These are phyloP conservation scores for Blechomonas ayalai DNA, from an alignment of 208 protist genomes.

Conservation along the genomic window DNA sequence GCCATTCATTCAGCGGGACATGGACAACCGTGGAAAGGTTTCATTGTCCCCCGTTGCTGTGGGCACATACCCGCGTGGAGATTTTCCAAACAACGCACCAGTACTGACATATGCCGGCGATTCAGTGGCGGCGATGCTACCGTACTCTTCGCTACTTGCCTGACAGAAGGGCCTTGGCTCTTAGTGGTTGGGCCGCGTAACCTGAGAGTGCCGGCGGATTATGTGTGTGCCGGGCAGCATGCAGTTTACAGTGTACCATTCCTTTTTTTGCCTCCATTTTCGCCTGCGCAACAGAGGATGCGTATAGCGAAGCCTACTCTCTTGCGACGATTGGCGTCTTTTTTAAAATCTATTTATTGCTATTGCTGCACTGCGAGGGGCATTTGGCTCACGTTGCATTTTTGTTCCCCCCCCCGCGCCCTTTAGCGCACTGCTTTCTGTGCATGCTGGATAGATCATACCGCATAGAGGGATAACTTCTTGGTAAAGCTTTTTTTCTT, in stretches of 20 bases:
- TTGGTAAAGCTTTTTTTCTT: no score
- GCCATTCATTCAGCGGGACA: conserved; percentile 17
- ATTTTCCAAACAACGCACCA: not conserved
- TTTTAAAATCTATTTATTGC: no score
- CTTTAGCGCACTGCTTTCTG: no score
- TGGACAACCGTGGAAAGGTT: conserved; percentile 1
- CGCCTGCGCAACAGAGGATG: no score
- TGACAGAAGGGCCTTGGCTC: not conserved
- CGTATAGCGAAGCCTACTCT: no score
- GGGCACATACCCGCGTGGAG: conserved; percentile 9
- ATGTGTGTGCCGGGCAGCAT: no score
- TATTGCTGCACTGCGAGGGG: not conserved
- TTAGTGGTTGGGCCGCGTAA: not conserved
- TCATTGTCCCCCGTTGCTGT: conserved; percentile 6
- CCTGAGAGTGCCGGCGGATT: not conserved
- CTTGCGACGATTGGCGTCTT: no score
- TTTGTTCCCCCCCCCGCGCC: not conserved
- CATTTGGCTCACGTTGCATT: not conserved
- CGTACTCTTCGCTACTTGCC: not conserved
- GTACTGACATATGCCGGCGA: conserved; percentile 12
- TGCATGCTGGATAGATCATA: no score
- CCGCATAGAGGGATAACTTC: no score
- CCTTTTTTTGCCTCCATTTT: no score
- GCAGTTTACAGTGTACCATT: no score
- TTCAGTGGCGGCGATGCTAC: conserved; percentile 10